phyloP scores from a whole-genome alignment of 257 asterid genomes.

The Capsicum pubescens region DNA sequence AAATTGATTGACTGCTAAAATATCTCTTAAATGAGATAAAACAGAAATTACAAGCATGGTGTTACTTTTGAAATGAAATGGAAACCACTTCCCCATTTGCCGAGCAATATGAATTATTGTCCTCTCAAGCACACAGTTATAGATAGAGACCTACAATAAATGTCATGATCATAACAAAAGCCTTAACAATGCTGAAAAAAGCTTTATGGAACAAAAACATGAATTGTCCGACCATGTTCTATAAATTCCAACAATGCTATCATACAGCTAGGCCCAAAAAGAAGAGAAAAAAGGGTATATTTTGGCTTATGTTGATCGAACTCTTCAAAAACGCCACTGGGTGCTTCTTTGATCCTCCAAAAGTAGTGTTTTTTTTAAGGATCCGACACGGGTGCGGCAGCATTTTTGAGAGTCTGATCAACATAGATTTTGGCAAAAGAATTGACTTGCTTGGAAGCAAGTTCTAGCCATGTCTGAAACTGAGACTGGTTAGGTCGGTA shows the following conservation, averaged over 20 bases:
- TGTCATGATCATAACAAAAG: constrained; percentile 12
- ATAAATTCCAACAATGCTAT: background rate
- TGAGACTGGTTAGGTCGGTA: constrained; percentile 13
- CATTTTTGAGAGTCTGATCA: too few relatives aligned
- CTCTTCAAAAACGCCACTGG: too few relatives aligned
- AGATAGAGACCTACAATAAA: constrained; percentile 4
- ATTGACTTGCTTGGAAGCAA: background rate
- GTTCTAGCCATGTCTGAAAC: constrained; percentile 21
- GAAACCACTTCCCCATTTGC: background rate
- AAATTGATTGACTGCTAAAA: constrained; percentile 19
- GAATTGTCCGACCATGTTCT: background rate
- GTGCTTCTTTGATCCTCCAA: too few relatives aligned
- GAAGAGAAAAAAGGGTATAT: background rate
- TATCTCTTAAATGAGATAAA: background rate
- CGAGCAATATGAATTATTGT: background rate
- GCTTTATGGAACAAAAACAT: background rate
- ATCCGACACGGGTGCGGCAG: too few relatives aligned
- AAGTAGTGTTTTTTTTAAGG: too few relatives aligned
- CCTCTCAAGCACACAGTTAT: constrained; percentile 14
- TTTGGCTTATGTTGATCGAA: background rate
- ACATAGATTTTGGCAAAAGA: constrained; percentile 7
- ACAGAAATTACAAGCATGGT: background rate
- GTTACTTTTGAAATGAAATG: background rate
- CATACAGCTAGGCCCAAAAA: background rate
- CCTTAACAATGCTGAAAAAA: background rate